Evolutionary conservation across 768 basidiomycete genomes (phyloP).

Genomic region (Gloeophyllum trabeum): DNA sequence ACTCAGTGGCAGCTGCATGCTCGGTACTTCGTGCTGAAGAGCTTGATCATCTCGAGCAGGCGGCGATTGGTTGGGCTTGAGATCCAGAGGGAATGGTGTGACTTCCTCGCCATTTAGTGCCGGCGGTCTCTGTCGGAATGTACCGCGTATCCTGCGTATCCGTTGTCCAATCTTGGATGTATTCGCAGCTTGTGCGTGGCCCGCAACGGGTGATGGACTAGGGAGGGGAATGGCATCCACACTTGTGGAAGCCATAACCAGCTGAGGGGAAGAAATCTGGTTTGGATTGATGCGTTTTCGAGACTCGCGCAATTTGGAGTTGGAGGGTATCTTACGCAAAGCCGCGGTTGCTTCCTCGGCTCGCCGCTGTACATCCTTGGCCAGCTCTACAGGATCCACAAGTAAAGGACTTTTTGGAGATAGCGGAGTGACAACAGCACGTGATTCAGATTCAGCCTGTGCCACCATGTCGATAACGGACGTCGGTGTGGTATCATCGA

Average conservation of each 20-base stretch:
- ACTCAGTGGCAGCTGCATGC: too few species aligned
- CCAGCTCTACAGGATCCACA: constrained; percentile 43
- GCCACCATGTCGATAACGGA: too few species aligned
- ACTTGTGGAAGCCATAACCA: constrained; percentile 58
- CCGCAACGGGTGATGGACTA: constrained; percentile 19
- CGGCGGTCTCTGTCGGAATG: constrained; percentile 45
- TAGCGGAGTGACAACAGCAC: constrained; percentile 15
- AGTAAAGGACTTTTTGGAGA: constrained; percentile 4
- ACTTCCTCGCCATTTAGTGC: constrained; percentile 41
- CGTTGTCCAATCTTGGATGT: constrained; percentile 58
- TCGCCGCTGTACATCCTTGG: constrained; percentile 55
- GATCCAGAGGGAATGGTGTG: constrained; percentile 31
- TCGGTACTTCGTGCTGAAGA: too few species aligned
- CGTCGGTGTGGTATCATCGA: too few species aligned
- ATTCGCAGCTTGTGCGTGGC: constrained; percentile 4
- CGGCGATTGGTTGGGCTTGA: too few species aligned
- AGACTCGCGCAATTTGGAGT: constrained; percentile 27
- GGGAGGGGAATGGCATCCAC: constrained; percentile 53
- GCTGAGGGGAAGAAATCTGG: constrained; percentile 54
- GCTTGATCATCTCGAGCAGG: too few species aligned
- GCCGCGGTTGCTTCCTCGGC: constrained; percentile 56
- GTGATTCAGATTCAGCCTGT: too few species aligned
- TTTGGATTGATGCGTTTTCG: constrained; percentile 50
- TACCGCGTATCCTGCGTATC: constrained; percentile 62
- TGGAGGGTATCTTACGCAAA: constrained; percentile 39